Conservation (phyloP, 140 eudicot species). For the Stevia rebaudiana region DNA sequence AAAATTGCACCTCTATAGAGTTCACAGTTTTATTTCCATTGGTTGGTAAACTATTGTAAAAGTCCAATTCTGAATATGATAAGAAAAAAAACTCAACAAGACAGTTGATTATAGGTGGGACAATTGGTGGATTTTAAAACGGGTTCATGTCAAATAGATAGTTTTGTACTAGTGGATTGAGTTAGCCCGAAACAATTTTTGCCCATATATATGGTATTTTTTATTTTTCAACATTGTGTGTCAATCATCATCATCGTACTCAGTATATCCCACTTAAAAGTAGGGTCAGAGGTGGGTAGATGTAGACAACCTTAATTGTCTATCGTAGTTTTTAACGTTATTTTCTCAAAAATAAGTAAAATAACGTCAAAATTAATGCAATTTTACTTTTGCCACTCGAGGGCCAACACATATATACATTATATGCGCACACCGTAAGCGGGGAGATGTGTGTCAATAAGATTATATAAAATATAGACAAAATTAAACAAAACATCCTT, state of each 20-base stretch:
- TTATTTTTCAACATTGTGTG: neutral
- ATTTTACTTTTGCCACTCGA: too few relatives aligned
- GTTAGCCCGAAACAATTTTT: neutral
- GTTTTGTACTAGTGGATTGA: neutral
- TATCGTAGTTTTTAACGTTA: too few relatives aligned
- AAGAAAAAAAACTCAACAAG: neutral
- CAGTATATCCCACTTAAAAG: too few relatives aligned
- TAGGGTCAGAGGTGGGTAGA: too few relatives aligned
- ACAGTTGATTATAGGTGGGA: neutral
- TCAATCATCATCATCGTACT: too few relatives aligned
- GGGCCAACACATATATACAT: too few relatives aligned
- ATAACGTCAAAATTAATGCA: too few relatives aligned
- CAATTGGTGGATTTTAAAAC: neutral
- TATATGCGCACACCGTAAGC: too few relatives aligned
- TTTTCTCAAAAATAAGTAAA: too few relatives aligned
- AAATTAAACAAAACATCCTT: too few relatives aligned
- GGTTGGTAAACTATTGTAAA: neutral
- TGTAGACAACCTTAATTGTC: too few relatives aligned
- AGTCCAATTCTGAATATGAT: neutral
- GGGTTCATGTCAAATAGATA: neutral
- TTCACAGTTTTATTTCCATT: neutral
- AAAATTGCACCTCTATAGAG: neutral
- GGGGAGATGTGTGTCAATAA: neutral
- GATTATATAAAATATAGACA: neutral
- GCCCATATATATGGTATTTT: neutral